phyloP scores from a whole-genome alignment of 1,139 yeast species.

The Pneumocystis carinii region DNA sequence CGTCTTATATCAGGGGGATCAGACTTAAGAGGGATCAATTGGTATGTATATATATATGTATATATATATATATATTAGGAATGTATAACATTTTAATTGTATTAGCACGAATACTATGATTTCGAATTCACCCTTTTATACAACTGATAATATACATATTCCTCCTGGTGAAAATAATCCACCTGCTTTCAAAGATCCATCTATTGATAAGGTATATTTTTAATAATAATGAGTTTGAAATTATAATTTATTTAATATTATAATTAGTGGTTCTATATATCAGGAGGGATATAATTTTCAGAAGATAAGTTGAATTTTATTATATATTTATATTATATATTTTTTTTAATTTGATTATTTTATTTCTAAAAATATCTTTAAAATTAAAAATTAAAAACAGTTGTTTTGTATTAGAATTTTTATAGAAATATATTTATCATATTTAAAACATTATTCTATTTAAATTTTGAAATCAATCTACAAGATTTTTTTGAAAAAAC shows the following conservation, averaged over 20 bases:
- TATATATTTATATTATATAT: background rate
- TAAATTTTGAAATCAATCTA: background rate
- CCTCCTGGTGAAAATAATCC: background rate
- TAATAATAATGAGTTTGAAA: background rate
- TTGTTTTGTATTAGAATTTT: background rate
- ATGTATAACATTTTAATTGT: background rate
- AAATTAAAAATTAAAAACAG: background rate
- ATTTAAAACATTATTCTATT: background rate
- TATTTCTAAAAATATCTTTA: background rate
- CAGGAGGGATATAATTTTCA: background rate
- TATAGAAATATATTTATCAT: background rate
- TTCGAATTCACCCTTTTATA: background rate
- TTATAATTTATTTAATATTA: background rate
- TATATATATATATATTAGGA: too few species aligned
- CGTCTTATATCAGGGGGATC: constrained; percentile 42
- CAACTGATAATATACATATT: background rate
- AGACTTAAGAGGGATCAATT: constrained; percentile 20
- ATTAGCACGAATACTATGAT: background rate
- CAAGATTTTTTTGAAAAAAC: too few species aligned
- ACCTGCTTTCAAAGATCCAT: background rate
- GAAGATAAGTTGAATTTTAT: background rate
- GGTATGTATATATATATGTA: background rate
- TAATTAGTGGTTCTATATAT: constrained; percentile 1
- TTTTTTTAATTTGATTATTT: background rate
- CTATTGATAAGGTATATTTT: constrained; percentile 1